These are phyloP conservation scores for Hippophae rhamnoides DNA, from an alignment of 306 rosid species.

Conservation along the genomic window DNA sequence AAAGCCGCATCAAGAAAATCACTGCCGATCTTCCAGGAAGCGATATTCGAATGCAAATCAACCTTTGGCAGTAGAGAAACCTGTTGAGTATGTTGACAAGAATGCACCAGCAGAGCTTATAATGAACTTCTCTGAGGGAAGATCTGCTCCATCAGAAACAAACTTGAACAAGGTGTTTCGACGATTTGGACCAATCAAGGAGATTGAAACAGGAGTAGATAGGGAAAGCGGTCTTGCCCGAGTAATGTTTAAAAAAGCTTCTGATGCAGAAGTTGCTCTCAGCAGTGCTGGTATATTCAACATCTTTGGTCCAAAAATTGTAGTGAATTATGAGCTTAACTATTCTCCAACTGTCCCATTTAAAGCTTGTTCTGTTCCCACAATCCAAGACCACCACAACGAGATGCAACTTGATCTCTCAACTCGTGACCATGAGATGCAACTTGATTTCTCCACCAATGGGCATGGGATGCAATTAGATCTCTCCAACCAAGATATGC, in stretches of 20 bases:
- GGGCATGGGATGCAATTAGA: slow-evolving; percentile 80
- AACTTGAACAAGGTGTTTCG: slow-evolving; percentile 73
- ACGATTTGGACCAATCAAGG: slow-evolving; percentile 88
- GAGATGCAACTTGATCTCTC: slow-evolving; percentile 65
- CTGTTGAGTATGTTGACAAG: slow-evolving; percentile 57
- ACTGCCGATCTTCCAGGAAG: slow-evolving; percentile 70
- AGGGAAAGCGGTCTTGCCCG: slow-evolving; percentile 80
- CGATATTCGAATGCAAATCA: slow-evolving; percentile 32
- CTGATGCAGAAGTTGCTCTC: slow-evolving; percentile 82
- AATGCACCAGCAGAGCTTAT: slow-evolving; percentile 79
- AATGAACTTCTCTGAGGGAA: slow-evolving; percentile 81
- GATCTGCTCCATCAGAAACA: slow-evolving; percentile 68
- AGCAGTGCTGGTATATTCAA: slow-evolving; percentile 83
- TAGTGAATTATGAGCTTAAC: slow-evolving; percentile 75
- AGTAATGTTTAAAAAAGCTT: slow-evolving; percentile 70
- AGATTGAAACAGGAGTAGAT: slow-evolving; percentile 88
- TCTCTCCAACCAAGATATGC: slow-evolving; percentile 71
- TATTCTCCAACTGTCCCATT: slow-evolving; percentile 53
- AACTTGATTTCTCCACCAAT: slow-evolving; percentile 35
- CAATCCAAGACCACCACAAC: slow-evolving; percentile 45
- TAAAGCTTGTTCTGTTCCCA: slow-evolving; percentile 49
- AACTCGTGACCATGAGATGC: slow-evolving; percentile 33
- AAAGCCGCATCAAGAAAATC: slow-evolving; percentile 49
- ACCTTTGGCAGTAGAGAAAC: slow-evolving; percentile 42
- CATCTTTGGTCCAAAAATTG: slow-evolving; percentile 60